Conservation (phyloP, 2,329 filamentous ascomycete species). For the Microthyrium microscopicum region DNA sequence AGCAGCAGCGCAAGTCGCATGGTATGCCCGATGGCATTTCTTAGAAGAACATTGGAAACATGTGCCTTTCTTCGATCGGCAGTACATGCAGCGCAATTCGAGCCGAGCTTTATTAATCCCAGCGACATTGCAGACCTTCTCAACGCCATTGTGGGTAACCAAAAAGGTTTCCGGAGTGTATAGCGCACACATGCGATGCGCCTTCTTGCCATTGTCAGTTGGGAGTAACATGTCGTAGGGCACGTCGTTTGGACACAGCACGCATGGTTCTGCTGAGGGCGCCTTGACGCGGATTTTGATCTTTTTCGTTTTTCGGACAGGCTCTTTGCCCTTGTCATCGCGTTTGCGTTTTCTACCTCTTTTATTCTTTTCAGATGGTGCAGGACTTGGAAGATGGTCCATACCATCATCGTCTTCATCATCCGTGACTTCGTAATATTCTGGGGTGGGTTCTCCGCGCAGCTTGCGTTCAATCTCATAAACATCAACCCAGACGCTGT, state of each 20-base stretch:
- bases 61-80: conserved; percentile 82
- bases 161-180: conserved; percentile 90
- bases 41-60: conserved; percentile 94
- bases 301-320: conserved; percentile 53
- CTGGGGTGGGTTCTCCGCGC: conserved; percentile 64
- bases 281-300: conserved; percentile 57
- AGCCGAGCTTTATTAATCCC: conserved; percentile 73
- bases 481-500: conserved; percentile 97
- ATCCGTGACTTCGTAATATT: conserved; percentile 64
- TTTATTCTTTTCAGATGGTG: conserved; percentile 56
- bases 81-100: conserved; percentile 88
- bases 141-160: conserved; percentile 45
- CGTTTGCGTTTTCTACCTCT: conserved; percentile 51
- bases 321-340: conserved; percentile 29
- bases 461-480: conserved; percentile 90
- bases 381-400: conserved; percentile 63
- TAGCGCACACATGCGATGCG: conserved; percentile 73
- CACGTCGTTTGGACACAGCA: conserved; percentile 82
- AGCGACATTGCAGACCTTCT: conserved; percentile 62
- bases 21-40: conserved; percentile 86
- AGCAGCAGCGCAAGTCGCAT: conserved; percentile 83
- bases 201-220: conserved; percentile 75
- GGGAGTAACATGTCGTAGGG: conserved; percentile 65
- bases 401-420: conserved; percentile 39
- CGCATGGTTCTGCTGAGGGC: conserved; percentile 63